Evolutionary conservation across 1,284 basidiomycete species (phyloP), one percentile per base, ranked within the genome.

Genomic region (Ustilago nuda): DNA sequence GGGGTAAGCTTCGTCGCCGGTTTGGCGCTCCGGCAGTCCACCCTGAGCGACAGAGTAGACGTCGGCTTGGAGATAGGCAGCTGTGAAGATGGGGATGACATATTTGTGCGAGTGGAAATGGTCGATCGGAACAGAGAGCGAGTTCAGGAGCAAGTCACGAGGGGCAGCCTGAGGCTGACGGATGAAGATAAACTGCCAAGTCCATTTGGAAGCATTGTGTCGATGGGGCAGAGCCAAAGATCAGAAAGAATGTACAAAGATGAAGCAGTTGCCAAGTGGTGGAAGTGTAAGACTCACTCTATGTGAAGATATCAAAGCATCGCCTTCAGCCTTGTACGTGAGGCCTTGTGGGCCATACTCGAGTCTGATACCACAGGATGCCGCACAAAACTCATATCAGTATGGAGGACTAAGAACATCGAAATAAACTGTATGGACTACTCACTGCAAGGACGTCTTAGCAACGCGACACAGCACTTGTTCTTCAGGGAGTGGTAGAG

Each of bases 51-150:
- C 79, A 15, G 81, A 78, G 43, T 78, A 68, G 32, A 82, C 61
- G 23, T 66, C 70, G 35, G 79, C 77, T 55, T 81, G 78, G 54
- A 76, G 75, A 45, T 81, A 70, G 4, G 81, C 70, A 8, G 79
- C 79, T 23, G 64, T 64, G 53, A 82, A 81, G 72, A 82, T 78
- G 37, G 81, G 81, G 32, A 82, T 82, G 13, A 57, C 54, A 57
- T 81, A 82, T 13, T 72, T 75, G 58, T 46, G 66, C 23, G 76
- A 60, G 8, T 74, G 63, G 4, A 82, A 66, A 43, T 80, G 67
- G 59, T 66, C 72, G 27, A 80, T 53, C 8, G 81, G 81, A 1
- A 82, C 65, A 1, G 78, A 78, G 60, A 82, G 77, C 36, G 74
- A 55, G 23, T 72, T 62, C 48, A 75, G 61, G 32, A 50, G 54